Base-by-base conservation (phyloP, 2,329 filamentous ascomycete genomes). In the Penicillium sclerotiorum region DNA sequence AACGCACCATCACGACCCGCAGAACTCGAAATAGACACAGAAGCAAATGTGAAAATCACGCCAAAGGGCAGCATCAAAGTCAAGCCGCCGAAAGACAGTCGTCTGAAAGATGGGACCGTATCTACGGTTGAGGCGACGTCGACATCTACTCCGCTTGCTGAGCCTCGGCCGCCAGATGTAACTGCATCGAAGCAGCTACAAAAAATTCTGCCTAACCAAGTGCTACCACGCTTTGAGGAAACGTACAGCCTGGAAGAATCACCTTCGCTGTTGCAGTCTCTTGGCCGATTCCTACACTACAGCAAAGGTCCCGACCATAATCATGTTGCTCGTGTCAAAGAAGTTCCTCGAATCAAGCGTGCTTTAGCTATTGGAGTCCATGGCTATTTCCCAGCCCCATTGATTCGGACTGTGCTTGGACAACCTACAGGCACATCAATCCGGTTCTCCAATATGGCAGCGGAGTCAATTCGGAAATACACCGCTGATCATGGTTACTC, bases 381-480 rank as follows among this genome's bases (percentile, higher is more conserved):
- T 69, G 94, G 94, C 1, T 88, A 95, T 52, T 96, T 97, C 58
- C 94, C 94, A 1, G 90, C 90, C 0, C 84, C 88, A 0, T 83
- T 95, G 35, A 80, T 99, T 28, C 87, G 94, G n/a, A 88, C 87
- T 17, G 88, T 99, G 59, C 86, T 97, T 13, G 94, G 94, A 0
- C 93, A 96, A 61, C 94, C 94, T 0, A 99, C 92, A 0, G 94
- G 94, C 5, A 99, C 94, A 1, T 97, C 93, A 0, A 85, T 97
- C 49, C 87, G 91, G 33, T 99, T 99, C 66, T 90, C 92, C 8
- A 93, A 89, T 56, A 87, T 93, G 64, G 89, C 88, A 15, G 91
- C 91, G 5, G 85, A 89, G 32, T 87, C 90, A 1, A 93, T 99
- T 60, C 83, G 87, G 50, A 81, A 86, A 52, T 99, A 92, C 90